A percentile compares a stretch with the other conserved stretches of the same genome.
Conservation (phyloP, 2,329 filamentous ascomycete species). For the Alternaria arbusti region DNA sequence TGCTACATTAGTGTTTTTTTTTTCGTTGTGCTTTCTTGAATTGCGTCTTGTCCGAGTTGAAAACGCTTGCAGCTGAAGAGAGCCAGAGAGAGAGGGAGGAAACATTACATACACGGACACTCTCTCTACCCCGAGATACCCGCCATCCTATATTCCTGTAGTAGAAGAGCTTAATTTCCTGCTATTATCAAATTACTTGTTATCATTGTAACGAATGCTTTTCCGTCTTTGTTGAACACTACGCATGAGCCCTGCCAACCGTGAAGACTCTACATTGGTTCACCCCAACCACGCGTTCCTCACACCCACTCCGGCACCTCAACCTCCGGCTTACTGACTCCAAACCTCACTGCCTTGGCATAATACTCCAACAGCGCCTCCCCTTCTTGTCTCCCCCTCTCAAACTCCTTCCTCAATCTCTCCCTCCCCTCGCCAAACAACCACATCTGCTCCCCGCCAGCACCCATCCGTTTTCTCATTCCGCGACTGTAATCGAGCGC, state of each 20-base stretch:
- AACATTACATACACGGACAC: not conserved
- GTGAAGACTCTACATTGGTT: not conserved
- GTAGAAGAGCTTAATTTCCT: not conserved
- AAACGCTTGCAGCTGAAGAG: not conserved
- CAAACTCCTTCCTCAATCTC: slow-evolving; percentile 24
- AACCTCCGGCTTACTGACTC: slow-evolving; percentile 21
- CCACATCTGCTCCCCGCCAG: slow-evolving; percentile 25
- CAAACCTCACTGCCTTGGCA: slow-evolving; percentile 30
- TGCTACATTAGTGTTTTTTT: not conserved
- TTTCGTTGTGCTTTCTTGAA: not conserved
- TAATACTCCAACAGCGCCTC: slow-evolving; percentile 32
- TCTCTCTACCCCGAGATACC: not conserved
- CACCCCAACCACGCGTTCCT: not conserved
- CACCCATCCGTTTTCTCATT: slow-evolving; percentile 25
- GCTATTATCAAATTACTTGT: not conserved
- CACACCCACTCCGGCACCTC: slow-evolving; percentile 29
- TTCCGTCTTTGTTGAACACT: not conserved
- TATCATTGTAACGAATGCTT: not conserved
- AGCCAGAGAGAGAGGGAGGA: not conserved
- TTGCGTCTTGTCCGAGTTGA: not conserved
- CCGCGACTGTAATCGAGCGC: slow-evolving; percentile 31
- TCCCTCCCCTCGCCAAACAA: slow-evolving; percentile 11
- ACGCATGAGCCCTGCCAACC: not conserved
- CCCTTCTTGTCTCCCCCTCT: slow-evolving; percentile 15
- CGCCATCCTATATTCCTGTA: not conserved